These are phyloP conservation scores for Paralagenidium karlingii DNA, from an alignment of 352 stramenopile species.

Conservation along the genomic window DNA sequence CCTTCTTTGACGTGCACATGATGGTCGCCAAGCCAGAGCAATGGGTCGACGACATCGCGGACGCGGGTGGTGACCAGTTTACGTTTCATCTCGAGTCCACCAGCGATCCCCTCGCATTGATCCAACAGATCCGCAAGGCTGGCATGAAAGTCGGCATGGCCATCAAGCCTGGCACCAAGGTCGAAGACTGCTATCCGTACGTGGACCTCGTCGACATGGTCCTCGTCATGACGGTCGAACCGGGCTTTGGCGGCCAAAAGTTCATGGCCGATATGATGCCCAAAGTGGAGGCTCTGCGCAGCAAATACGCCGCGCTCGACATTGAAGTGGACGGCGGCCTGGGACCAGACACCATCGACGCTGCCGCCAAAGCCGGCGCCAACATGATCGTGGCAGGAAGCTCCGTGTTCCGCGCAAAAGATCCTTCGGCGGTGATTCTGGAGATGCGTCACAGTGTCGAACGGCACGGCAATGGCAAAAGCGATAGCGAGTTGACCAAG, in stretches of 20 bases:
- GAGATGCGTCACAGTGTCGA: slow-evolving; percentile 79
- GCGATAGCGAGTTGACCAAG: slow-evolving; percentile 39
- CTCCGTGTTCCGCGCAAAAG: slow-evolving; percentile 83
- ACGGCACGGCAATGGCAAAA: slow-evolving; percentile 62
- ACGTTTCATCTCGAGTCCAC: slow-evolving; percentile 94
- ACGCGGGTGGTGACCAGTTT: slow-evolving; percentile 91
- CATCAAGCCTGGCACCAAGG: slow-evolving; percentile 90
- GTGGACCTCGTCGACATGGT: slow-evolving; percentile 90
- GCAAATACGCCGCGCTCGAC: slow-evolving; percentile 88
- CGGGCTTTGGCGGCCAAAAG: slow-evolving; percentile 93
- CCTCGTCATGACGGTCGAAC: slow-evolving; percentile 98
- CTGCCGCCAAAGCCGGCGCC: slow-evolving; percentile 87
- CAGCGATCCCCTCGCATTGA: slow-evolving; percentile 46
- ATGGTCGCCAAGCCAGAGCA: slow-evolving; percentile 94
- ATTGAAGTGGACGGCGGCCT: slow-evolving; percentile 97
- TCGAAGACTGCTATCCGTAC: slow-evolving; percentile 76
- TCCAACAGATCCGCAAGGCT: slow-evolving; percentile 71
- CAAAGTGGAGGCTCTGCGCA: slow-evolving; percentile 85
- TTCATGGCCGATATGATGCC: slow-evolving; percentile 96
- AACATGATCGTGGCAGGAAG: slow-evolving; percentile 97
- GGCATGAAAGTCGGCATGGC: slow-evolving; percentile 94
- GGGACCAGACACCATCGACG: slow-evolving; percentile 88
- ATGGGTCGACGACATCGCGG: slow-evolving; percentile 92
- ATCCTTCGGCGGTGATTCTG: slow-evolving; percentile 62
- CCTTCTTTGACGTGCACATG: slow-evolving; percentile 97